A percentile compares a stretch with the other conserved stretches of the same genome.
Evolutionary conservation across 1,139 yeast genomes (phyloP).

Genomic region (Eremothecium sinecaudum): DNA sequence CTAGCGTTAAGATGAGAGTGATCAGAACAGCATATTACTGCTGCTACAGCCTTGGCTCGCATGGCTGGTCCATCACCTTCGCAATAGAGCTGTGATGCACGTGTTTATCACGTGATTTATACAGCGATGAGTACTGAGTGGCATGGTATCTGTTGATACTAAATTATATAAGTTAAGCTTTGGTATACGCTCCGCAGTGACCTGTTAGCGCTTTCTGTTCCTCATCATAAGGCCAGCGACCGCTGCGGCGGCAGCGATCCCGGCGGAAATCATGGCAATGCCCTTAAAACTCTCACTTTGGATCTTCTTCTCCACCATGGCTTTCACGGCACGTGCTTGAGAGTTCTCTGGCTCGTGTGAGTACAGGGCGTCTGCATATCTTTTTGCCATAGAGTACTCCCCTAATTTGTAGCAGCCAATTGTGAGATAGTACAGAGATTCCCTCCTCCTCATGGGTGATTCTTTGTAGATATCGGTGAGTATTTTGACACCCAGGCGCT

Average conservation of each 20-base stretch:
- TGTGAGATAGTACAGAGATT: slow-evolving; percentile 78
- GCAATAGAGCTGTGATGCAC: too few species aligned
- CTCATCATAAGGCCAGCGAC: slow-evolving; percentile 48
- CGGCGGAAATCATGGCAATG: slow-evolving; percentile 76
- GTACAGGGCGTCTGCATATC: slow-evolving; percentile 72
- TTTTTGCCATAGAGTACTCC: slow-evolving; percentile 75
- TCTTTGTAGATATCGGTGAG: slow-evolving; percentile 67
- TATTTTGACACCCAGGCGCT: slow-evolving; percentile 68
- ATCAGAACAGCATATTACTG: too few species aligned
- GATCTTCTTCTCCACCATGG: slow-evolving; percentile 73
- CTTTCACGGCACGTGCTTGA: slow-evolving; percentile 65
- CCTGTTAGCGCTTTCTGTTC: slow-evolving; percentile 19
- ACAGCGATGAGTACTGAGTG: too few species aligned
- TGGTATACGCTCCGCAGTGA: too few species aligned
- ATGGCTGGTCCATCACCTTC: too few species aligned
- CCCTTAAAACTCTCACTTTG: slow-evolving; percentile 82
- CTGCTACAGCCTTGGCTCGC: too few species aligned
- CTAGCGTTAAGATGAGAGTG: too few species aligned
- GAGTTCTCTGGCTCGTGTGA: slow-evolving; percentile 73
- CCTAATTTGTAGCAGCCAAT: slow-evolving; percentile 85
- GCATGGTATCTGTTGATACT: too few species aligned
- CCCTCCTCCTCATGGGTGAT: slow-evolving; percentile 77
- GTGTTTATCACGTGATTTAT: too few species aligned
- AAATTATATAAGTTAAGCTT: too few species aligned
- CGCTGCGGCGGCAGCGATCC: slow-evolving; percentile 74